Conservation (phyloP, 2,329 filamentous ascomycete species). For the Trichoderma afroharzianum region DNA sequence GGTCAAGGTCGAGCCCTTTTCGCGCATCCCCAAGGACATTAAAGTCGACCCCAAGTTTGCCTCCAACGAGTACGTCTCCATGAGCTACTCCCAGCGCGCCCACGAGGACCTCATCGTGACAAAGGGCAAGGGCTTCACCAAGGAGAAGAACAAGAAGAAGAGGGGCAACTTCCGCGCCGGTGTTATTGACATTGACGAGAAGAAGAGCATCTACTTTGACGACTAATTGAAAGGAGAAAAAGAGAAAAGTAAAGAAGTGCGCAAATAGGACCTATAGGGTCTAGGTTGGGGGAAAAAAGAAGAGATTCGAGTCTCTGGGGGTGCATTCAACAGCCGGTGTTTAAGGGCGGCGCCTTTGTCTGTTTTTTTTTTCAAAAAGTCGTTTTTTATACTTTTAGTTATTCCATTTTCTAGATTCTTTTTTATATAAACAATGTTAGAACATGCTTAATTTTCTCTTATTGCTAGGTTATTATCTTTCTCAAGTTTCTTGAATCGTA, state of each 20-base stretch:
- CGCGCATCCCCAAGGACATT: constrained; percentile 67
- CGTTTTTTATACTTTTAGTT: background rate
- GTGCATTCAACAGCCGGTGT: constrained; percentile 26
- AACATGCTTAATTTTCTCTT: background rate
- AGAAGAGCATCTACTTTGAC: constrained; percentile 92
- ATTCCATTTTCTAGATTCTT: background rate
- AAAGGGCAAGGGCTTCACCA: constrained; percentile 94
- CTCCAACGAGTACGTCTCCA: constrained; percentile 77
- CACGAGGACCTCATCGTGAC: constrained; percentile 86
- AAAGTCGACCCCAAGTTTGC: constrained; percentile 65
- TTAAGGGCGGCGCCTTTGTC: constrained; percentile 17
- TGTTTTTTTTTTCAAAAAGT: background rate
- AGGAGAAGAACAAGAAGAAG: constrained; percentile 99
- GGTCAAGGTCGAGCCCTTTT: constrained; percentile 66
- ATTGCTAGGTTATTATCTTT: background rate
- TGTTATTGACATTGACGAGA: constrained; percentile 74
- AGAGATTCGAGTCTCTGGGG: background rate
- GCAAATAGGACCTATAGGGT: background rate
- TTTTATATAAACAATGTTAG: background rate
- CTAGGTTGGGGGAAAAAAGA: background rate
- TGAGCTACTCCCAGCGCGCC: constrained; percentile 86
- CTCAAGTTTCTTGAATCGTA: background rate
- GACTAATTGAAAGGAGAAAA: constrained; percentile 51
- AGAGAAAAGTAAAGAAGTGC: background rate
- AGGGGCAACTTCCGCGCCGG: constrained; percentile 87